These are phyloP conservation scores for Podochytrium sp. DNA, from an alignment of 192 early-diverging fungal genomes.

Conservation along the genomic window DNA sequence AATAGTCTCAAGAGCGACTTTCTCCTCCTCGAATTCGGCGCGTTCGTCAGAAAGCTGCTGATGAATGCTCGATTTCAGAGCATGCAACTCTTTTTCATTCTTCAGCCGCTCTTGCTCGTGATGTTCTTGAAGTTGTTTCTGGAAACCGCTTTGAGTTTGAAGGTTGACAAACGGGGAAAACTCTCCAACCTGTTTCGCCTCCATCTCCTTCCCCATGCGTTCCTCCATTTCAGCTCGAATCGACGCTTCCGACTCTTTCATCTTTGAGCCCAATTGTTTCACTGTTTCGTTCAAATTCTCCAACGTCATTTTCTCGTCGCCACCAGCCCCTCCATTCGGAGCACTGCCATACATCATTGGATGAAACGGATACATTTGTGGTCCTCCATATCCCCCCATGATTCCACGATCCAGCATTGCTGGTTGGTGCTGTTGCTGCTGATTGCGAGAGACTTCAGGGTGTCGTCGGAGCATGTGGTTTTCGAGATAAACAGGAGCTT, in stretches of 20 bases:
- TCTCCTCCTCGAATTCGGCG: slow-evolving; percentile 29
- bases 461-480: slow-evolving; percentile 50
- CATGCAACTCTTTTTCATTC: slow-evolving; percentile 39
- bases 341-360: not conserved
- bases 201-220: slow-evolving; percentile 39
- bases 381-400: no score
- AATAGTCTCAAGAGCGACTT: slow-evolving; percentile 6
- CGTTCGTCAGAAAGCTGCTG: slow-evolving; percentile 40
- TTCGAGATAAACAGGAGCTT: slow-evolving; percentile 38
- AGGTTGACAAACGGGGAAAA: not conserved
- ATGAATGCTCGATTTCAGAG: slow-evolving; percentile 27
- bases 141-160: not conserved
- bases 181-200: slow-evolving; percentile 26
- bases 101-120: slow-evolving; percentile 38
- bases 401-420: not conserved
- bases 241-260: slow-evolving; percentile 35
- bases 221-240: slow-evolving; percentile 42
- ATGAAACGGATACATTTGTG: not conserved
- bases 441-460: slow-evolving; percentile 20
- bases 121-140: slow-evolving; percentile 29
- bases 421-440: not conserved
- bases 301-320: not conserved
- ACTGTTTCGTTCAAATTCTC: slow-evolving; percentile 25
- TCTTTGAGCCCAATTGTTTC: slow-evolving; percentile 19
- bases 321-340: no score